phyloP scores from a whole-genome alignment of 73 alveolate genomes.

The Chromera velia region DNA sequence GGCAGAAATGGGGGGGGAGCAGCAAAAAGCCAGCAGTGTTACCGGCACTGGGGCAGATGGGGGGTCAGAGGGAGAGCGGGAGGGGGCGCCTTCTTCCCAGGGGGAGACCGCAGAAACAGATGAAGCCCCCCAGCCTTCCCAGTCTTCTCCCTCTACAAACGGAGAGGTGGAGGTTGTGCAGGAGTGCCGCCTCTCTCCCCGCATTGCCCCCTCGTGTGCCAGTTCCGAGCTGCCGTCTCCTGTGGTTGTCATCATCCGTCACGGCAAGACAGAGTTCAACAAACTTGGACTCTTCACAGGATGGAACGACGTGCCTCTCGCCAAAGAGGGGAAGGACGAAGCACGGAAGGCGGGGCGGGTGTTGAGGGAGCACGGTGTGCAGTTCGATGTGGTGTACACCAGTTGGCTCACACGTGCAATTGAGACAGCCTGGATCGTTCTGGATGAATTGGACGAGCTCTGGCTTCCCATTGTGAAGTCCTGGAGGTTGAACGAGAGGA shows the following conservation, averaged over 20 bases:
- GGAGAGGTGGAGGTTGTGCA: no score
- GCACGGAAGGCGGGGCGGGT: slow-evolving; percentile 11
- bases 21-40: no score
- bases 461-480: slow-evolving; percentile 80
- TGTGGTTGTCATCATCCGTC: slow-evolving; percentile 69
- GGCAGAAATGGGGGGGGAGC: no score
- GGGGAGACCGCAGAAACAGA: no score
- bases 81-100: no score
- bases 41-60: no score
- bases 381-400: slow-evolving; percentile 78
- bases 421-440: slow-evolving; percentile 41
- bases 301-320: slow-evolving; percentile 85
- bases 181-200: no score
- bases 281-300: slow-evolving; percentile 86
- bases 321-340: slow-evolving; percentile 48
- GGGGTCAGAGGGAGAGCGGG: no score
- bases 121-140: no score
- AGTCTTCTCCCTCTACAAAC: no score
- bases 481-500: slow-evolving; percentile 93
- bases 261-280: slow-evolving; percentile 83
- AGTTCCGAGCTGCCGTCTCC: no score
- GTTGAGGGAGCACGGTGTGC: slow-evolving; percentile 54
- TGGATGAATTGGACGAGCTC: slow-evolving; percentile 73
- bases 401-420: slow-evolving; percentile 78
- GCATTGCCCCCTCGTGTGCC: no score